A percentile compares a stretch with the other conserved stretches of the same genome.
phyloP scores from a whole-genome alignment of 495 filamentous ascomycete species.

The Daldinia decipiens region DNA sequence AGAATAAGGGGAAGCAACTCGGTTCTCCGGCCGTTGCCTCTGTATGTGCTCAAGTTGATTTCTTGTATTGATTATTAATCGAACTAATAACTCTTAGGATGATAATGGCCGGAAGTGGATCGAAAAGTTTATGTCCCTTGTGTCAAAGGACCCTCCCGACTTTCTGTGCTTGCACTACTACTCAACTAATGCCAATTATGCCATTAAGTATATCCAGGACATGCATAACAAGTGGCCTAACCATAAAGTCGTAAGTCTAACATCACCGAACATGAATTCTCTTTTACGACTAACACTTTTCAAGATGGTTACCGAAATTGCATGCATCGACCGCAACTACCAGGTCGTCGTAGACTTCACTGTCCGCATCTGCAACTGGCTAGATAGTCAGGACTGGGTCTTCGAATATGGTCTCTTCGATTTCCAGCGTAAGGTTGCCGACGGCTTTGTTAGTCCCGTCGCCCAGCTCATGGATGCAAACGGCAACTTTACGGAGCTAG shows the following conservation, averaged over 20 bases:
- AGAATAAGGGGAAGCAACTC: slow-evolving; percentile 54
- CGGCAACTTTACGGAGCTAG: slow-evolving; percentile 54
- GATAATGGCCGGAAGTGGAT: slow-evolving; percentile 54
- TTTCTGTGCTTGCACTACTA: slow-evolving; percentile 61
- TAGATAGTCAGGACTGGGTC: slow-evolving; percentile 55
- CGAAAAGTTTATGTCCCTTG: slow-evolving; percentile 55
- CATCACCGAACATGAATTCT: background rate
- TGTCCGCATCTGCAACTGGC: slow-evolving; percentile 56
- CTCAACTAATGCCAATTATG: slow-evolving; percentile 51
- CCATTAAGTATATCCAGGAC: slow-evolving; percentile 42
- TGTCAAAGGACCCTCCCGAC: slow-evolving; percentile 52
- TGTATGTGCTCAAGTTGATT: slow-evolving; percentile 16
- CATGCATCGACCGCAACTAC: slow-evolving; percentile 53
- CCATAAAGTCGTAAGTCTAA: slow-evolving; percentile 42
- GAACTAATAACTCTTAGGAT: slow-evolving; percentile 45
- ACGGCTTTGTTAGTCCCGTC: slow-evolving; percentile 57
- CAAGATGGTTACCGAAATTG: slow-evolving; percentile 58
- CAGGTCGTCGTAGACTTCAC: slow-evolving; percentile 54
- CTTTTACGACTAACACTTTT: slow-evolving; percentile 12
- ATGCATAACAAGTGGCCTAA: slow-evolving; percentile 52
- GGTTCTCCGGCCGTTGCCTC: slow-evolving; percentile 47
- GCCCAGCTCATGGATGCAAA: slow-evolving; percentile 60
- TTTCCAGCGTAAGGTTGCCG: slow-evolving; percentile 55
- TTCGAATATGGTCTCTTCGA: slow-evolving; percentile 61
- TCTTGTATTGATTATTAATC: background rate